Evolutionary conservation across 2,329 filamentous ascomycete genomes (phyloP).

Genomic region (Sporothrix schenckii): DNA sequence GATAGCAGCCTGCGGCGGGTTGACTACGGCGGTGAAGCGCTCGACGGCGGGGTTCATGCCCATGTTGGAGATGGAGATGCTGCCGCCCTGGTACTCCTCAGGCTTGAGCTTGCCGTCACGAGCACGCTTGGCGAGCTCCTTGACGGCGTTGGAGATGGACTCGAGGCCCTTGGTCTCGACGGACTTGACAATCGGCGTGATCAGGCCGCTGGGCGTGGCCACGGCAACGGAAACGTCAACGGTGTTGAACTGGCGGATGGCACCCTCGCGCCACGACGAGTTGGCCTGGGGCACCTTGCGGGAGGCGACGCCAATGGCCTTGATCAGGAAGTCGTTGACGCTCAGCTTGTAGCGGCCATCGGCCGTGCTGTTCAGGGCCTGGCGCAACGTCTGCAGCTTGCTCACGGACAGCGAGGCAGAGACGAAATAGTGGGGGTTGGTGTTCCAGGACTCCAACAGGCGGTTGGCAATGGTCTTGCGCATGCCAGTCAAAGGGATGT

Average conservation of each 20-base stretch:
- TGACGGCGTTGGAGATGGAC: constrained; percentile 84
- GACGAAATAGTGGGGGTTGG: constrained; percentile 99
- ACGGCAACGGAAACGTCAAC: constrained; percentile 97
- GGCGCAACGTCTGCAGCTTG: constrained; percentile 95
- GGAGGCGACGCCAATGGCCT: constrained; percentile 85
- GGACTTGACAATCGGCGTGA: constrained; percentile 94
- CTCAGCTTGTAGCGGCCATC: constrained; percentile 98
- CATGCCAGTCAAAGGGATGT: constrained; percentile 86
- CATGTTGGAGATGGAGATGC: constrained; percentile 99
- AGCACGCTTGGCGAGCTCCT: constrained; percentile 95
- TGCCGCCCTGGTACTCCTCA: constrained; percentile 98
- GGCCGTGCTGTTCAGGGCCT: constrained; percentile 83
- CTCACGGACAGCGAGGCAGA: constrained; percentile 85
- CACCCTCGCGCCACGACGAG: constrained; percentile 87
- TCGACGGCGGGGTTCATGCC: constrained; percentile 98
- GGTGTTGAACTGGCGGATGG: constrained; percentile 89
- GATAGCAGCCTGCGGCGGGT: constrained; percentile 95
- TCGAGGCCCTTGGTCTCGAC: constrained; percentile 85
- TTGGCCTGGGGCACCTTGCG: constrained; percentile 95
- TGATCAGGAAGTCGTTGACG: constrained; percentile 99
- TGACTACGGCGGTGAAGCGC: constrained; percentile 97
- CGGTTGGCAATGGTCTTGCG: constrained; percentile 96
- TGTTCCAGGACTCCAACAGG: constrained; percentile 82
- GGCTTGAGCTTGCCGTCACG: constrained; percentile 98
- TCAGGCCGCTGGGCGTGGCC: constrained; percentile 87